Base-by-base conservation (phyloP, 2,329 filamentous ascomycete genomes). In the Aspergillus clavatus region DNA sequence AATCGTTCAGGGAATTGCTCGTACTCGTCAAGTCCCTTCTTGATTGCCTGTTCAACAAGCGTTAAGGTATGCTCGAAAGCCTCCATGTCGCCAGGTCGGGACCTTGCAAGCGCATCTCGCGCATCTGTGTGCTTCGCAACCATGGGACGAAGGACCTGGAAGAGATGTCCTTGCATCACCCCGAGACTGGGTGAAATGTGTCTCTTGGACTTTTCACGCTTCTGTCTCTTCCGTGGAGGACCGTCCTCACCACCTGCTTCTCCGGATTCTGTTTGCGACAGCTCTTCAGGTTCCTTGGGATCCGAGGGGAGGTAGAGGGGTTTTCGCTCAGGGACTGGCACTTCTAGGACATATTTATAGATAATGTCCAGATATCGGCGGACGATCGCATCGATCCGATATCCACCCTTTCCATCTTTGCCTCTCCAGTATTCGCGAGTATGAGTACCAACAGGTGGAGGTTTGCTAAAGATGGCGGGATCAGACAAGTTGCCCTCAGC, bases 401-500 rank as follows among this genome's bases (percentile, higher is more conserved):
- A 97, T 1, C 93, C 94, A 4, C 89, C 87, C 48, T 80, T 83
- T 1, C 88, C 87, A 59, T 90, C 81, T 42, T 72, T 76, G 0
- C 87, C 88, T 26, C 86, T 77, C 90, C 91, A 97, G 67, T 93
- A 97, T 59, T 94, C 89, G 47, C 85, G 77, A 0, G 81, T 82
- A 64, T 87, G 82, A 38, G 82, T 67, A 0, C 83, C 86, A 0
- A 72, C 59, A 0, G 78, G 64, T 0, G 89, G 89, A 12, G 82
- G 75, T 24, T 74, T 70, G 11, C 84, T 82, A 61, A 98, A 98
- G 35, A 98, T 85, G 2, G 82, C 83, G 0, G 93, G 93, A 62
- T 98, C 89, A 60, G 89, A 91, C 0, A 98, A 77, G 62, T 96
- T 95, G 0, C 89, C 93, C 69, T 98, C 93, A 4, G 93, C 93